Evolutionary conservation across 2,329 filamentous ascomycete species (phyloP).

Genomic region (Dendrostoma leiphaemia): DNA sequence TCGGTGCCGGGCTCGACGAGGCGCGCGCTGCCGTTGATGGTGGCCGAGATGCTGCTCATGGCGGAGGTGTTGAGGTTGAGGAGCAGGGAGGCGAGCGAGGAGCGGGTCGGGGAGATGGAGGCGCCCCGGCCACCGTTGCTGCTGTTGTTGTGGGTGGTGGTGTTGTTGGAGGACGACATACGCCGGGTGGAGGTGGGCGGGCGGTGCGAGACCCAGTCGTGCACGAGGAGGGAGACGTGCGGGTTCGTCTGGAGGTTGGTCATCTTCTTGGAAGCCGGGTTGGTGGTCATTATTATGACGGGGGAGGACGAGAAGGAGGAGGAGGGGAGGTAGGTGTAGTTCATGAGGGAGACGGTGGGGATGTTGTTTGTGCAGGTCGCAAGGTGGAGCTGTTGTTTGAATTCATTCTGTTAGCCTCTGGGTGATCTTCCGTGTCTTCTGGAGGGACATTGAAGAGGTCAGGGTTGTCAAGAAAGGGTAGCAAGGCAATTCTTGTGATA

Average conservation of each 20-base stretch:
- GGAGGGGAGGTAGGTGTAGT: conserved; percentile 92
- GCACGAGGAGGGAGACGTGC: conserved; percentile 88
- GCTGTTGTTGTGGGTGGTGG: too few relatives aligned
- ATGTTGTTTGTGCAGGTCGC: conserved; percentile 82
- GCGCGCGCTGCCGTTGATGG: conserved; percentile 84
- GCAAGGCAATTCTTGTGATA: too few relatives aligned
- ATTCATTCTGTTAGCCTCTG: too few relatives aligned
- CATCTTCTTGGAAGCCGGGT: conserved; percentile 74
- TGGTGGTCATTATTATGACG: conserved; percentile 95
- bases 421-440: too few relatives aligned
- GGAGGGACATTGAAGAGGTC: too few relatives aligned
- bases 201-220: conserved; percentile 94
- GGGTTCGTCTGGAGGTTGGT: conserved; percentile 81
- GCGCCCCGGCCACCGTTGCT: conserved; percentile 54
- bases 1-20: conserved; percentile 72
- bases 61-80: conserved; percentile 89
- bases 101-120: conserved; percentile 40
- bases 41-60: conserved; percentile 84
- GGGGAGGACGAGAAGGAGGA: conserved; percentile 58
- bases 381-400: conserved; percentile 76
- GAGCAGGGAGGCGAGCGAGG: conserved; percentile 77
- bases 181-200: conserved; percentile 69
- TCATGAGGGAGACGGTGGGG: conserved; percentile 96
- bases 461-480: too few relatives aligned
- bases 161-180: conserved; percentile 35